Evolutionary conservation across 352 stramenopile species (phyloP), one percentile per base, ranked within the genome.

Genomic region (Pythium monospermum): DNA sequence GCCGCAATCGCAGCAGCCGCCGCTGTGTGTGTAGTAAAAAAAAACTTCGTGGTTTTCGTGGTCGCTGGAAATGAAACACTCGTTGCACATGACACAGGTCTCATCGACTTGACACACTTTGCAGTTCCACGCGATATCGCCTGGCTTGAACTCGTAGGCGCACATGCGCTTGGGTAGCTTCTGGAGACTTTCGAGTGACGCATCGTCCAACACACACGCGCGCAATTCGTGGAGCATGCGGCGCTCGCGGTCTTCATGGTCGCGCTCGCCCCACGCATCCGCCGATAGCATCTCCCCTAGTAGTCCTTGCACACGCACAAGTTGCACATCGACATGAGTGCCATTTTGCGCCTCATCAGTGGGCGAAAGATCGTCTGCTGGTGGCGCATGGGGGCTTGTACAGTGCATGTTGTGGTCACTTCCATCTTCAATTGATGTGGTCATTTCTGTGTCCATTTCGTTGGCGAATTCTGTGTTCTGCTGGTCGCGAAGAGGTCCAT

Each of bases 111-210:
- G 80, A 55, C 83, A 92, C 50, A 91, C 89, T 57, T 90, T 89
- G 71, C 92, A 98, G 56, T 97, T 97, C 92, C 96, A 99, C 19
- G 97, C 96, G 60, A 99, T 99, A 61, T 99, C 96, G 39, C 97
- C 97, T 1, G 80, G 77, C 57, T 91, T 95, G 70, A 99, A 99
- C 52, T 94, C 85, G 63, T 95, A 96, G 36, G 87, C 85, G 49
- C 87, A 96, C 76, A 96, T 94, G 63, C 83, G 80, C 59, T 94
- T 94, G 41, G 80, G 79, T 32, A 67, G 37, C 23, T 44, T 40
- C 53, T 67, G 59, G 39, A 91, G 57, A 42, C 73, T 66, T 53
- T 85, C 69, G 19, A 91, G 67, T 42, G 57, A 69, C 15, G 63
- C 59, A 11, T 73, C 75, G 49, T 87, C 75, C 48, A 88, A 38